Evolutionary conservation across 345 rosid genomes (phyloP), one percentile per base, ranked within the genome.

Genomic region (Lepidium didymum): DNA sequence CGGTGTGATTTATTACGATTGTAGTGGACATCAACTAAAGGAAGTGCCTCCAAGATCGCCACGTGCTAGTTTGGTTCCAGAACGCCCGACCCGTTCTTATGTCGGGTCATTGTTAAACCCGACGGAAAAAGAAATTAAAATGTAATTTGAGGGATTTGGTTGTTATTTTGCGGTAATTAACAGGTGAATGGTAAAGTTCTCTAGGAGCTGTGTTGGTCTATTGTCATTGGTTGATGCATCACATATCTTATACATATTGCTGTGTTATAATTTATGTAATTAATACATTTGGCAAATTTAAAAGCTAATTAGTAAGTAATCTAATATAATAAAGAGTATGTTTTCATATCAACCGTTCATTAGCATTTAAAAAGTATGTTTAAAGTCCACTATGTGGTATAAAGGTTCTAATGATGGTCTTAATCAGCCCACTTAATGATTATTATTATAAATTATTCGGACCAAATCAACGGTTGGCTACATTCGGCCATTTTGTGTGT

Each of bases 1-100:
- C 1, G 99, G 97, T n/a, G 96, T 77, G 31, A 91, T 94, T 19
- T 89, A 87, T 60, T 94, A 94, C 27, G 97, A 94, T 52, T 75
- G 80, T 67, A 29, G 49, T 13, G 97, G 99, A 55, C 85, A 78
- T 49, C 85, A 75, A 59, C 75, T 89, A 6, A 46, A 80, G 31
- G 82, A 91, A 75, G 40, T 82, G 59, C 97, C 99, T 43, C 56
- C 65, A 0, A 80, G 95, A 14, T 91, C 96, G 27, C 97, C 97
- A 2, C 92, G 96, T 56, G 87, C 87, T 23, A 91, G 82, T 79
- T 91, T 96, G n/a, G 31, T 88, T 64, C 92, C 87, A 0, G 80
- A 66, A 0, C 73, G 37, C 21, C 66, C 60, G 25, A 42, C 38
- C 34, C 70, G 70, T 56, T 71, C 80, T 50, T 34, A 62, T 56